phyloP scores from a whole-genome alignment of 768 basidiomycete genomes.

The Leccinum ochraceum region DNA sequence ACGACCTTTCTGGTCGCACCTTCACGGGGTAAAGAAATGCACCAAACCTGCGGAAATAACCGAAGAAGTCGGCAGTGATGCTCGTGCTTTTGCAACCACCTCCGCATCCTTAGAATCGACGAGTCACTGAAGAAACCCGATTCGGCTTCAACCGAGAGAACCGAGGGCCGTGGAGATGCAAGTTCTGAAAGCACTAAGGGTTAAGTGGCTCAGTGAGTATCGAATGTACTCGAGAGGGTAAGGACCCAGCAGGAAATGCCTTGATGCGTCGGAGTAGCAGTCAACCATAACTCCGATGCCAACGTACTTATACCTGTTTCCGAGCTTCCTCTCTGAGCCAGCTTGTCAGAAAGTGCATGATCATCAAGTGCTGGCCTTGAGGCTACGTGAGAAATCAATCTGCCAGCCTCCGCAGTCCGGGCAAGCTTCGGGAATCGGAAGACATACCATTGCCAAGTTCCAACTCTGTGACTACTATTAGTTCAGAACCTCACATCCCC shows the following conservation, averaged over 20 bases:
- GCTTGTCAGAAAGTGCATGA: not conserved
- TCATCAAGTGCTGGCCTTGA: not conserved
- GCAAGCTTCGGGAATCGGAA: too few species aligned
- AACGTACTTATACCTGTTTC: not conserved
- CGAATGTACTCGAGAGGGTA: constrained; percentile 6
- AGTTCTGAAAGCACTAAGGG: constrained; percentile 3
- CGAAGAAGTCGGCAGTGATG: constrained; percentile 3
- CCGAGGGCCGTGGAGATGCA: constrained; percentile 10
- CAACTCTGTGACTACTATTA: too few species aligned
- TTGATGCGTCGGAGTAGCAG: not conserved
- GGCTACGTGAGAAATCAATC: constrained; percentile 1
- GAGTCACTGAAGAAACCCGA: constrained; percentile 38
- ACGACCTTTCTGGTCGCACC: constrained; percentile 5
- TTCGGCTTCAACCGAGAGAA: constrained; percentile 41
- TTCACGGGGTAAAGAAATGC: constrained; percentile 6
- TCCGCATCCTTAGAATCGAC: constrained; percentile 56
- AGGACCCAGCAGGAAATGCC: constrained; percentile 6
- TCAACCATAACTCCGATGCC: not conserved
- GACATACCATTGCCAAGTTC: too few species aligned
- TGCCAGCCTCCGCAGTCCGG: not conserved
- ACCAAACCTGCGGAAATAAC: constrained; percentile 3
- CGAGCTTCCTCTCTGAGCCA: not conserved
- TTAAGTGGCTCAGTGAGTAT: constrained; percentile 10
- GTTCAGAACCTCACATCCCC: not conserved
- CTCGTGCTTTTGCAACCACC: constrained; percentile 45